A percentile compares a stretch with the other conserved stretches of the same genome.
phyloP scores from a whole-genome alignment of 163 green algal species.

The Chlamydomonas reinhardtii region DNA sequence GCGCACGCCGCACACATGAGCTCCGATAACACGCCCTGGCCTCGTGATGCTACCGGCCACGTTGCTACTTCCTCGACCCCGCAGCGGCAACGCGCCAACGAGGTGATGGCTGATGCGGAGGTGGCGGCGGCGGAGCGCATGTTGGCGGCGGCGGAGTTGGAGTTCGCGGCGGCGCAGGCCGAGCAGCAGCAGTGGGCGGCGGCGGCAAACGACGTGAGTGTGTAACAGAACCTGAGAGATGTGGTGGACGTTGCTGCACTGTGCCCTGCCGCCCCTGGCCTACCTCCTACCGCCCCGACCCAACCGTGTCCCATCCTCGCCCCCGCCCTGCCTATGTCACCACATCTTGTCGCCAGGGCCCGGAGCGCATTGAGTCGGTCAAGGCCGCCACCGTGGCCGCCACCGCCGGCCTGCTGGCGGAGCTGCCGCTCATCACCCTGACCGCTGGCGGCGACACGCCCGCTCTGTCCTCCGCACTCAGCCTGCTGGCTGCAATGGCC shows the following conservation, averaged over 20 bases:
- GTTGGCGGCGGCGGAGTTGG: slow-evolving; percentile 22
- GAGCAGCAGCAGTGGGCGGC: background rate
- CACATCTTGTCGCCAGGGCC: slow-evolving; percentile 56
- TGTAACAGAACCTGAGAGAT: too few species aligned
- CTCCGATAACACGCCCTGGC: too few species aligned
- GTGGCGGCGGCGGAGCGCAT: slow-evolving; percentile 42
- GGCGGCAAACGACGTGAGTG: background rate
- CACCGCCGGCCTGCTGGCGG: slow-evolving; percentile 58
- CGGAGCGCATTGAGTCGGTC: slow-evolving; percentile 74
- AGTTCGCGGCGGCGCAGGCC: slow-evolving; percentile 15
- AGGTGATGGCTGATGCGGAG: slow-evolving; percentile 42
- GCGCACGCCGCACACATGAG: too few species aligned
- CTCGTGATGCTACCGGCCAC: too few species aligned
- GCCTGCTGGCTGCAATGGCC: slow-evolving; percentile 36
- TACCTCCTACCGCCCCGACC: too few species aligned
- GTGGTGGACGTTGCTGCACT: too few species aligned
- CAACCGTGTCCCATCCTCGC: background rate
- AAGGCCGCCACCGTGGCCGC: slow-evolving; percentile 74
- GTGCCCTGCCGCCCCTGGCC: too few species aligned
- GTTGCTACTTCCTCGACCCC: too few species aligned
- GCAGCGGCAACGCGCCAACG: slow-evolving; percentile 30
- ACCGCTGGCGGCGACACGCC: background rate
- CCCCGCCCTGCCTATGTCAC: background rate
- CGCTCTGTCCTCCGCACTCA: slow-evolving; percentile 39
- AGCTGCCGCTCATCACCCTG: slow-evolving; percentile 58